Conservation (phyloP, 2,329 filamentous ascomycete species). For the Exophiala aquamarina region DNA sequence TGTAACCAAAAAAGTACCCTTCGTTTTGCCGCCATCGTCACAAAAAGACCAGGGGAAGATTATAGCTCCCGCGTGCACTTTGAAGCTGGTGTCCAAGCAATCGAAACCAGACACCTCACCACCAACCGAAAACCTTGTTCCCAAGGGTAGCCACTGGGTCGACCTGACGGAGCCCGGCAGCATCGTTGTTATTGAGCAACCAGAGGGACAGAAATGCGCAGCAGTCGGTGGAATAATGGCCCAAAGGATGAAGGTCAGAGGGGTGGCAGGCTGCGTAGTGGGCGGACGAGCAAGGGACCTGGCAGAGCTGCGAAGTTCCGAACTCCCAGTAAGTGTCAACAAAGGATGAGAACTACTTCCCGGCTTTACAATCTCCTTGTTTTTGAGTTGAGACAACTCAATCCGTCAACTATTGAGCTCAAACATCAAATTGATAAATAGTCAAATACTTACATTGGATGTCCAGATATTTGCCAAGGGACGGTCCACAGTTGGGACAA, state of each 20-base stretch:
- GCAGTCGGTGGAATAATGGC: constrained; percentile 78
- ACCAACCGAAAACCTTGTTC: constrained; percentile 50
- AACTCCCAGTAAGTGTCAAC: constrained; percentile 60
- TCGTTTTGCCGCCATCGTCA: not conserved
- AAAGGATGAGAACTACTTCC: no score
- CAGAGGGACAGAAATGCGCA: constrained; percentile 64
- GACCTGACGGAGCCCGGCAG: constrained; percentile 62
- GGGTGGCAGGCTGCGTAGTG: constrained; percentile 63
- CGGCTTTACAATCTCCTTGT: no score
- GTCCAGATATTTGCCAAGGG: constrained; percentile 43
- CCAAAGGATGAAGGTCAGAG: constrained; percentile 63
- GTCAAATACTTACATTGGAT: not conserved
- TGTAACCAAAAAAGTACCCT: constrained; percentile 12
- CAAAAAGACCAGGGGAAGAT: constrained; percentile 23
- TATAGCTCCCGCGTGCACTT: constrained; percentile 45
- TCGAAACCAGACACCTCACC: constrained; percentile 33
- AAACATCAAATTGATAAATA: not conserved
- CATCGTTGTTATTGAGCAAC: constrained; percentile 67
- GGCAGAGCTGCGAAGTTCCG: constrained; percentile 55
- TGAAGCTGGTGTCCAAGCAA: constrained; percentile 55
- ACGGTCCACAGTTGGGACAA: constrained; percentile 46
- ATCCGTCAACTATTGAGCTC: no score
- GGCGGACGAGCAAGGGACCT: constrained; percentile 69
- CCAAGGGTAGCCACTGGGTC: constrained; percentile 64
- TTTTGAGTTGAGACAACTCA: no score